A percentile compares a stretch with the other conserved stretches of the same genome.
Conservation (phyloP, 2,329 filamentous ascomycete species). For the Ophiocordyceps robertsii region DNA sequence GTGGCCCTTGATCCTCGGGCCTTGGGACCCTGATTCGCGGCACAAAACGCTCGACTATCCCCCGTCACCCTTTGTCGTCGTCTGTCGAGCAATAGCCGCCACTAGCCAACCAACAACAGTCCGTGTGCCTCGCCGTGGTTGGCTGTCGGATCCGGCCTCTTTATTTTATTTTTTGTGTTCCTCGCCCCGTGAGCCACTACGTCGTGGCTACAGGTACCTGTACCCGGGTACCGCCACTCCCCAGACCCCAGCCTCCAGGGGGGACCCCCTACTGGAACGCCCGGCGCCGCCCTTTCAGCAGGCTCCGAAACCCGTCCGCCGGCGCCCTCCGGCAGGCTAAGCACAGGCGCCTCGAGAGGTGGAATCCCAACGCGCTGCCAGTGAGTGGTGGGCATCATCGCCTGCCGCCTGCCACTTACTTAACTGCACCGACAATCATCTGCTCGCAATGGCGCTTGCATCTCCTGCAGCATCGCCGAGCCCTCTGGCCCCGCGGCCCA, state of each 20-base stretch:
- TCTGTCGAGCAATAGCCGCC: not conserved
- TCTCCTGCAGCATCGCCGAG: not conserved
- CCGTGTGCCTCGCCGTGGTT: conserved; percentile 1
- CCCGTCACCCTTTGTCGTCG: not conserved
- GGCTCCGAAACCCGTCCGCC: not conserved
- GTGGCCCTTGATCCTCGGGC: too few relatives aligned
- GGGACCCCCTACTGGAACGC: not conserved
- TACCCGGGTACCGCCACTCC: not conserved
- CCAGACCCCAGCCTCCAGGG: not conserved
- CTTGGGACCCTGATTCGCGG: too few relatives aligned
- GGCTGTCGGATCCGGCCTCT: conserved; percentile 1
- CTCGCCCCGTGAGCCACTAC: conserved; percentile 4
- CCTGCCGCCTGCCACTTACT: too few relatives aligned
- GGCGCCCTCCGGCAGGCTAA: not conserved
- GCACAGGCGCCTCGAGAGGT: not conserved
- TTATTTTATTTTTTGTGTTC: not conserved
- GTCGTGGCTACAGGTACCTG: conserved; percentile 1
- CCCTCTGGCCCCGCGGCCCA: not conserved
- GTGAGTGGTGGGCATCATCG: too few relatives aligned
- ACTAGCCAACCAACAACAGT: not conserved
- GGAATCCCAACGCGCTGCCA: not conserved
- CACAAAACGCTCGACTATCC: not conserved
- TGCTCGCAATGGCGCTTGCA: not conserved
- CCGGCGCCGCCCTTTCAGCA: not conserved
- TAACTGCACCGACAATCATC: not conserved